Evolutionary conservation across 495 filamentous ascomycete species (phyloP).

Genomic region (Apiosordaria backusii): DNA sequence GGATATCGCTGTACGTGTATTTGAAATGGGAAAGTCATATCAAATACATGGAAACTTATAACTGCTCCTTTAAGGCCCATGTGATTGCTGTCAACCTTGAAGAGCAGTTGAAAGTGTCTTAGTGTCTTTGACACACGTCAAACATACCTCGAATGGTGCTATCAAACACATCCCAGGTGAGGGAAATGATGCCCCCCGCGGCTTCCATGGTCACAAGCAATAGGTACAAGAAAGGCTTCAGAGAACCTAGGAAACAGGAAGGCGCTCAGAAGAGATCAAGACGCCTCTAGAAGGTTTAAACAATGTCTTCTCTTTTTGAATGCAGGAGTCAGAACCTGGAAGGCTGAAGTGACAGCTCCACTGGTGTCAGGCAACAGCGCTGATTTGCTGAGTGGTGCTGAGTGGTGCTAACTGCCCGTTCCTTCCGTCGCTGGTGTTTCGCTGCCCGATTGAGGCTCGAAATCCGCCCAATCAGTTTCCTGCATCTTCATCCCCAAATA

Average conservation of each 20-base stretch:
- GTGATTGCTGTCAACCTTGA: too few relatives aligned
- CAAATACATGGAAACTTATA: too few relatives aligned
- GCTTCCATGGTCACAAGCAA: conserved; percentile 19
- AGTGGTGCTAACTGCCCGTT: background rate
- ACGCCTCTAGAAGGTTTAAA: background rate
- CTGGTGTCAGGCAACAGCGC: background rate
- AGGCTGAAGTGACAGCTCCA: background rate
- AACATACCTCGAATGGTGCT: conserved; percentile 28
- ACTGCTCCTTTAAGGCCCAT: too few relatives aligned
- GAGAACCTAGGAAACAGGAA: background rate
- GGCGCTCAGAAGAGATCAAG: background rate
- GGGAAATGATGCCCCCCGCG: conserved; percentile 26
- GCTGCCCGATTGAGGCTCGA: background rate
- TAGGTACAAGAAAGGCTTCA: background rate
- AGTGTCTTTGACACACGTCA: too few relatives aligned
- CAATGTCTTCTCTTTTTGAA: background rate
- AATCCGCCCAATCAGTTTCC: conserved; percentile 1
- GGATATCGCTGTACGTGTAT: too few relatives aligned
- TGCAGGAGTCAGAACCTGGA: too few relatives aligned
- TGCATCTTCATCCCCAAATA: background rate
- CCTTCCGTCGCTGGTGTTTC: background rate
- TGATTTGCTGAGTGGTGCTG: too few relatives aligned
- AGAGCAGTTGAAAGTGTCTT: too few relatives aligned
- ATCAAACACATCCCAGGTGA: conserved; percentile 33
- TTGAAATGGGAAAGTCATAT: too few relatives aligned